Percentiles rank a stretch among this genome's conserved stretches.
phyloP scores from a whole-genome alignment of 805 yeast species.

The Suhomyces faveliae region DNA sequence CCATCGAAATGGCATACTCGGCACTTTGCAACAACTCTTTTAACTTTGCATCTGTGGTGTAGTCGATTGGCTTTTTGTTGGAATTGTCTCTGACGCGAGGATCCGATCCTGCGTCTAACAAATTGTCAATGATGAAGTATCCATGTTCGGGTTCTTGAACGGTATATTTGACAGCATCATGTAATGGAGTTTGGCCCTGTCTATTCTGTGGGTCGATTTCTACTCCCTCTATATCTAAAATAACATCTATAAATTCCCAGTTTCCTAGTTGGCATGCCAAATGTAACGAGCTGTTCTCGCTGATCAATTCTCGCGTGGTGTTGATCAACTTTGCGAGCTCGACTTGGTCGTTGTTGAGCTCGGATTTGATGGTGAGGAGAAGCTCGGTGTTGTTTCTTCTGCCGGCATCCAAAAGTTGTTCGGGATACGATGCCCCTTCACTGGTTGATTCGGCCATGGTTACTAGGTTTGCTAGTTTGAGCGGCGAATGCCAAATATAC shows the following conservation, averaged over 20 bases:
- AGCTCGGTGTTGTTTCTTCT: constrained; percentile 86
- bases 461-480: neutral
- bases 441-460: constrained; percentile 3
- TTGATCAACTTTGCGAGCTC: constrained; percentile 57
- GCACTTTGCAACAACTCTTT: constrained; percentile 73
- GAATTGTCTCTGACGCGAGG: constrained; percentile 47
- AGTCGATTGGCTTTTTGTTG: constrained; percentile 74
- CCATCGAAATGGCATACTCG: constrained; percentile 62
- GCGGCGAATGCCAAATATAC: neutral
- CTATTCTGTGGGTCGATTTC: constrained; percentile 81
- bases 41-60: constrained; percentile 60
- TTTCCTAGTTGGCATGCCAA: constrained; percentile 79
- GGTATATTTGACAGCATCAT: constrained; percentile 76
- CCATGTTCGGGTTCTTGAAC: constrained; percentile 85
- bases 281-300: constrained; percentile 81
- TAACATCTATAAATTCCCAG: constrained; percentile 77
- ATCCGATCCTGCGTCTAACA: constrained; percentile 90
- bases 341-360: constrained; percentile 37
- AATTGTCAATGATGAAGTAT: constrained; percentile 67
- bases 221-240: constrained; percentile 85
- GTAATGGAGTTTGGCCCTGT: constrained; percentile 88
- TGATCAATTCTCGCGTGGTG: constrained; percentile 60
- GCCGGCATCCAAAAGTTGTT: constrained; percentile 83
- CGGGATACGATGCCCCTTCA: constrained; percentile 66
- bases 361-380: constrained; percentile 53